Evolutionary conservation across 805 yeast genomes (phyloP).

Genomic region (Candida broadrunensis): DNA sequence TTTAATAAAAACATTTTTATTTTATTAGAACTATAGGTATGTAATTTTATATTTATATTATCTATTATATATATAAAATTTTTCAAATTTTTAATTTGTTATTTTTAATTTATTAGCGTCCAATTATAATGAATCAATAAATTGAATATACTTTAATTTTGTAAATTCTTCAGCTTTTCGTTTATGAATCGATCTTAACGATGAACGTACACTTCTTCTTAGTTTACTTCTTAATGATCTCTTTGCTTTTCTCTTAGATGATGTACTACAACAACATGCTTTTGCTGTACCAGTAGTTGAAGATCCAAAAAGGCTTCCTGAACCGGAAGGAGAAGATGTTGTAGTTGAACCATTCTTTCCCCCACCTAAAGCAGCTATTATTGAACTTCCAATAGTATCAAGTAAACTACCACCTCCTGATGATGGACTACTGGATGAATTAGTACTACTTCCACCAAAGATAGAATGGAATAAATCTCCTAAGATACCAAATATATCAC

Average conservation of each 20-base stretch:
- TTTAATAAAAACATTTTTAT: too few species aligned
- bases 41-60: too few species aligned
- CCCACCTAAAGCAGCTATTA: constrained; percentile 3
- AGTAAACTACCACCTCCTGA: constrained; percentile 4
- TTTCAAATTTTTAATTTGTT: too few species aligned
- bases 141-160: neutral
- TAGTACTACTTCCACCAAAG: constrained; percentile 7
- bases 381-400: constrained; percentile 3
- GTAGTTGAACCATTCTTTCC: constrained; percentile 6
- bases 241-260: constrained; percentile 8
- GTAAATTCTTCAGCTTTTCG: neutral
- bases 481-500: constrained; percentile 11
- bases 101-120: too few species aligned
- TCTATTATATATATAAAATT: too few species aligned
- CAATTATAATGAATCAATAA: neutral
- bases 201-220: constrained; percentile 12
- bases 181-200: neutral
- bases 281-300: constrained; percentile 1
- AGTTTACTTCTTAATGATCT: constrained; percentile 13
- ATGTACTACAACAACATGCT: constrained; percentile 7
- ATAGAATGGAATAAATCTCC: constrained; percentile 8
- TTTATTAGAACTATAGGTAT: too few species aligned
- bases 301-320: constrained; percentile 1
- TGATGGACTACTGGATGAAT: constrained; percentile 6
- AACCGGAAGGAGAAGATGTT: constrained; percentile 2